Conservation (phyloP, 495 filamentous ascomycete species). For the Annulohypoxylon moriforme region DNA sequence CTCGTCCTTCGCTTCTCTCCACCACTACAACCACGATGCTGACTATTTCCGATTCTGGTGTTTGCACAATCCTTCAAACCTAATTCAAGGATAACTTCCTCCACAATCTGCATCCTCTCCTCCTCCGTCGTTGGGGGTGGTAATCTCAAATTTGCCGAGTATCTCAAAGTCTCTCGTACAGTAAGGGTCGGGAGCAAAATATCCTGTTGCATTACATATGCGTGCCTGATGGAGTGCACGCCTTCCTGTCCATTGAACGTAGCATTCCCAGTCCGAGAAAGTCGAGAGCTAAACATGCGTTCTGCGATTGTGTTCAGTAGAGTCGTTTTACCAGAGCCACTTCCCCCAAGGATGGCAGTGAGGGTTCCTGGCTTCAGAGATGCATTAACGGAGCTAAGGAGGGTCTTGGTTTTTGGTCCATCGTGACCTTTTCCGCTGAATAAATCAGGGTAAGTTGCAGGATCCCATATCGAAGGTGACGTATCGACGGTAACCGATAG, state of each 20-base stretch:
- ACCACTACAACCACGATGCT: constrained; percentile 78
- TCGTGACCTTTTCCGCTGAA: constrained; percentile 41
- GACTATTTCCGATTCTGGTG: constrained; percentile 73
- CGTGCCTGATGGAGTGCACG: constrained; percentile 66
- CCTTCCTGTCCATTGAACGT: constrained; percentile 67
- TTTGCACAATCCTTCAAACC: constrained; percentile 79
- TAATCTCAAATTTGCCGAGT: constrained; percentile 76
- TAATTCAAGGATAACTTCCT: constrained; percentile 78
- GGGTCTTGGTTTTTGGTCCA: constrained; percentile 48
- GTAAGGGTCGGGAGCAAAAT: constrained; percentile 75
- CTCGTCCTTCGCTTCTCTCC: constrained; percentile 79
- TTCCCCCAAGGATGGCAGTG: constrained; percentile 78
- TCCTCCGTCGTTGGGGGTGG: constrained; percentile 67
- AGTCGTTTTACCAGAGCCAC: constrained; percentile 79
- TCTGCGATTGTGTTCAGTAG: constrained; percentile 76
- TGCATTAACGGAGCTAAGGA: constrained; percentile 46
- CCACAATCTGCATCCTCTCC: constrained; percentile 69
- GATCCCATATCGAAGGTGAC: constrained; percentile 52
- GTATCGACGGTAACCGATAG: constrained; percentile 67
- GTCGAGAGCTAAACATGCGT: constrained; percentile 66
- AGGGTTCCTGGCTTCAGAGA: constrained; percentile 63
- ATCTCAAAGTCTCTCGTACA: constrained; percentile 76
- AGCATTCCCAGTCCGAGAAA: constrained; percentile 64
- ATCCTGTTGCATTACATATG: constrained; percentile 84
- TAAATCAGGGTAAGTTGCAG: constrained; percentile 50